These are phyloP conservation scores for Emergomyces pasteurianus DNA, from an alignment of 2,329 filamentous ascomycete genomes.

Conservation along the genomic window DNA sequence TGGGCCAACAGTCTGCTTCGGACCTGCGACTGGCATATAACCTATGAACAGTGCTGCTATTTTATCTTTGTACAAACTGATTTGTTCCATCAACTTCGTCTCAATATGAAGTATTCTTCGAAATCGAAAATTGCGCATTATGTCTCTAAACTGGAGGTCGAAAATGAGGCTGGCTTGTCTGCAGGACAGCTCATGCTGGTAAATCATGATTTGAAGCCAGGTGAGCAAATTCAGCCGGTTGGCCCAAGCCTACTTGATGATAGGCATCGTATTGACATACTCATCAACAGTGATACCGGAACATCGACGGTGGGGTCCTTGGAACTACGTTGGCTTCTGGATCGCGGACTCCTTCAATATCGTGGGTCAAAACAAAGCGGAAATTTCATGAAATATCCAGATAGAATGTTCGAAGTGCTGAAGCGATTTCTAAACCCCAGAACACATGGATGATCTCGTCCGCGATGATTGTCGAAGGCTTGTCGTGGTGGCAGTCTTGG, in stretches of 20 bases:
- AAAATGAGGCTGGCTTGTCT: conserved; percentile 63
- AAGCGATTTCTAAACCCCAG: conserved; percentile 18
- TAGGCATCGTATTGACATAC: conserved; percentile 1
- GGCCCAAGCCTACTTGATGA: conserved; percentile 17
- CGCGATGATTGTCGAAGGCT: conserved; percentile 62
- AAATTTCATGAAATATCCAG: neutral
- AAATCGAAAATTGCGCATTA: conserved; percentile 27
- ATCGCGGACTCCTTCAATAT: conserved; percentile 78
- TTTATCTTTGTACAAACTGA: neutral
- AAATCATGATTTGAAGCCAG: conserved; percentile 66
- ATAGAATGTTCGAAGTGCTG: neutral
- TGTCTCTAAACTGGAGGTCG: conserved; percentile 52
- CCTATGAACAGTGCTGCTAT: neutral
- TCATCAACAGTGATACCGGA: conserved; percentile 57
- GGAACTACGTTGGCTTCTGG: conserved; percentile 86
- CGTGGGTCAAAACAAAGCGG: conserved; percentile 23
- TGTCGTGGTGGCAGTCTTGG: conserved; percentile 89
- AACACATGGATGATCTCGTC: conserved; percentile 93
- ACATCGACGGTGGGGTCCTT: conserved; percentile 69
- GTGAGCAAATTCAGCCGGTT: conserved; percentile 46
- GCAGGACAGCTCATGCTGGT: conserved; percentile 74
- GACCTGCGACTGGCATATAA: neutral
- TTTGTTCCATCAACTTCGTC: neutral
- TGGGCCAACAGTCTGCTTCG: neutral
- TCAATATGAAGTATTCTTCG: conserved; percentile 31